Conservation (phyloP, 371 early-diverging fungal genomes). For the Hamiltosporidium magnivora region DNA sequence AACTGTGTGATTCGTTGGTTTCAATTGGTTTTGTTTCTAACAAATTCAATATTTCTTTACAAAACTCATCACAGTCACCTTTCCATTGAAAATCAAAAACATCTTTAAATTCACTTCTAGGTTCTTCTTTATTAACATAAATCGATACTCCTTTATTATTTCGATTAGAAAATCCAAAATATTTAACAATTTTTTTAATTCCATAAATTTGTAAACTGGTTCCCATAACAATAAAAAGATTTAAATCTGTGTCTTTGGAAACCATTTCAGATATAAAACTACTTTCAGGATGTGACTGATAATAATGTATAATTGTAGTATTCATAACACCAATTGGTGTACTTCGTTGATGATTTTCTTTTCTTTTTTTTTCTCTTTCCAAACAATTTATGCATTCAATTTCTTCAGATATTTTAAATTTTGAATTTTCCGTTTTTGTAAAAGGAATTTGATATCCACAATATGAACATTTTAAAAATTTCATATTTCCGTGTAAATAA, state of each 20-base stretch:
- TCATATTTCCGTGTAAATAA: conserved; percentile 49
- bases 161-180: conserved; percentile 51
- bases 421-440: conserved; percentile 54
- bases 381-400: conserved; percentile 68
- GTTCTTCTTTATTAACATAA: conserved; percentile 44
- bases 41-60: not conserved
- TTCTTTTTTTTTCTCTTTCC: conserved; percentile 58
- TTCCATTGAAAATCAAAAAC: conserved; percentile 53
- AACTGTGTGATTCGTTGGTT: not conserved
- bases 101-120: conserved; percentile 34
- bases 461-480: not conserved
- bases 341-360: conserved; percentile 62
- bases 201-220: conserved; percentile 86
- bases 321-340: conserved; percentile 68
- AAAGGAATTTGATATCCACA: conserved; percentile 55
- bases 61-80: conserved; percentile 54
- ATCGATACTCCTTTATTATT: conserved; percentile 35
- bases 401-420: conserved; percentile 62
- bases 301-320: conserved; percentile 86
- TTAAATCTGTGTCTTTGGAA: conserved; percentile 36
- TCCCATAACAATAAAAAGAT: conserved; percentile 84
- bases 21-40: not conserved
- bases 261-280: conserved; percentile 19
- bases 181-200: conserved; percentile 70
- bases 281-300: conserved; percentile 75